These are phyloP conservation scores for Noccaea caerulescens DNA, from an alignment of 345 rosid genomes.

Conservation along the genomic window DNA sequence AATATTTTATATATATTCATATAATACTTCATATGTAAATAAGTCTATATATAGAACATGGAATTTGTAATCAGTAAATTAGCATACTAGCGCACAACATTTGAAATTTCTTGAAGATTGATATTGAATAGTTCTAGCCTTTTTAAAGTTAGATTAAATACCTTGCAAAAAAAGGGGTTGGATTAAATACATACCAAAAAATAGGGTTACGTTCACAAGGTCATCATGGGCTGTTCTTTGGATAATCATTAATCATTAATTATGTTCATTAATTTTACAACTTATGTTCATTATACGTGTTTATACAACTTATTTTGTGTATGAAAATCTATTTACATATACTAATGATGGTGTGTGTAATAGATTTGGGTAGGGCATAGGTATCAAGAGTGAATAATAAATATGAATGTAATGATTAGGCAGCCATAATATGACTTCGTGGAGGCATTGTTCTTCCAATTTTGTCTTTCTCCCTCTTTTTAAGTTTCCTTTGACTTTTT, in stretches of 20 bases:
- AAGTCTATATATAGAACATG: conserved; percentile 10
- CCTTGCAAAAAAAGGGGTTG: no score
- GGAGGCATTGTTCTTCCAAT: conserved; percentile 45
- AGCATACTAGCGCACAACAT: conserved; percentile 2
- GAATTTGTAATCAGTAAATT: background rate
- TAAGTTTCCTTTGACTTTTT: conserved; percentile 47
- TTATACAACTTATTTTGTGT: background rate
- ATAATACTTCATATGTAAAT: background rate
- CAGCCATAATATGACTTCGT: conserved; percentile 50
- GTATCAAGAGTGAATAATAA: conserved; percentile 39
- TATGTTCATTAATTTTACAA: background rate
- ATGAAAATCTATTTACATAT: background rate
- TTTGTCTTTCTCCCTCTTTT: conserved; percentile 42
- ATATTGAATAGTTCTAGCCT: background rate
- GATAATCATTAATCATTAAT: conserved; percentile 35
- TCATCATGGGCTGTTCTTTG: conserved; percentile 29
- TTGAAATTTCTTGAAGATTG: conserved; percentile 9
- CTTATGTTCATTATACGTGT: no score
- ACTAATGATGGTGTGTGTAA: conserved; percentile 35
- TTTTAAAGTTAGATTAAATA: no score
- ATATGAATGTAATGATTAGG: conserved; percentile 46
- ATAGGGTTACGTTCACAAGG: conserved; percentile 27
- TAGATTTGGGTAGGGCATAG: conserved; percentile 44
- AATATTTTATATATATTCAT: background rate
- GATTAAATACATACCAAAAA: background rate